Evolutionary conservation across 768 basidiomycete species (phyloP).

Genomic region (Termitomyces titanicus): DNA sequence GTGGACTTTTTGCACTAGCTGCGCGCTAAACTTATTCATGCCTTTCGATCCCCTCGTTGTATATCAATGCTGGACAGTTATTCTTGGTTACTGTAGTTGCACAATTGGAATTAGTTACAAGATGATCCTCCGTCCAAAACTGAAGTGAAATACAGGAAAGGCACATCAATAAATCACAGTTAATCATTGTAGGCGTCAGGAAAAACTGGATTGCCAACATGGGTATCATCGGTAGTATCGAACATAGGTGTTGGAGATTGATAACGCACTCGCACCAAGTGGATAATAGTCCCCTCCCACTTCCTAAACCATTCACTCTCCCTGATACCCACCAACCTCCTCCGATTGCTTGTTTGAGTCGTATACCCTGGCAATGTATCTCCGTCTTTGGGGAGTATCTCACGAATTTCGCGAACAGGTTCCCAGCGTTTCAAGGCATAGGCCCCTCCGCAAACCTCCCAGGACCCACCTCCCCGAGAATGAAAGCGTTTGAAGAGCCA

Average conservation of each 20-base stretch:
- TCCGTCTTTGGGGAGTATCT: background rate
- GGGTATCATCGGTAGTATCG: slow-evolving; percentile 9
- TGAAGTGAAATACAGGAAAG: background rate
- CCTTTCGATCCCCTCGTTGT: slow-evolving; percentile 3
- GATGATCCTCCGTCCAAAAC: background rate
- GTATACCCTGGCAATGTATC: slow-evolving; percentile 7
- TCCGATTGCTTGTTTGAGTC: slow-evolving; percentile 17
- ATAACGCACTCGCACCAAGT: slow-evolving; percentile 48
- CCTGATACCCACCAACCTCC: slow-evolving; percentile 45
- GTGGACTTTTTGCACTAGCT: slow-evolving; percentile 2
- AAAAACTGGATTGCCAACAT: background rate
- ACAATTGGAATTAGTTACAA: background rate
- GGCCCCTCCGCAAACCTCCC: slow-evolving; percentile 74
- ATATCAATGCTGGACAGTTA: slow-evolving; percentile 7
- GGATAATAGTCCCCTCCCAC: slow-evolving; percentile 70
- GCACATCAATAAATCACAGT: background rate
- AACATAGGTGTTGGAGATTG: slow-evolving; percentile 35
- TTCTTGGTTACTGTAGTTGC: slow-evolving; percentile 5
- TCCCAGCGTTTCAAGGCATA: slow-evolving; percentile 64
- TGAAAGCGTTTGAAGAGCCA: slow-evolving; percentile 78
- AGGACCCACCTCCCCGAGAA: slow-evolving; percentile 62
- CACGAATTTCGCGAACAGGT: slow-evolving; percentile 9
- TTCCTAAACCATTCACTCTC: slow-evolving; percentile 79
- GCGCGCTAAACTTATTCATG: slow-evolving; percentile 1
- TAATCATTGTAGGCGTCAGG: slow-evolving; percentile 29